phyloP scores from a whole-genome alignment of 75 land plant species.

The Cupressus sempervirens region DNA sequence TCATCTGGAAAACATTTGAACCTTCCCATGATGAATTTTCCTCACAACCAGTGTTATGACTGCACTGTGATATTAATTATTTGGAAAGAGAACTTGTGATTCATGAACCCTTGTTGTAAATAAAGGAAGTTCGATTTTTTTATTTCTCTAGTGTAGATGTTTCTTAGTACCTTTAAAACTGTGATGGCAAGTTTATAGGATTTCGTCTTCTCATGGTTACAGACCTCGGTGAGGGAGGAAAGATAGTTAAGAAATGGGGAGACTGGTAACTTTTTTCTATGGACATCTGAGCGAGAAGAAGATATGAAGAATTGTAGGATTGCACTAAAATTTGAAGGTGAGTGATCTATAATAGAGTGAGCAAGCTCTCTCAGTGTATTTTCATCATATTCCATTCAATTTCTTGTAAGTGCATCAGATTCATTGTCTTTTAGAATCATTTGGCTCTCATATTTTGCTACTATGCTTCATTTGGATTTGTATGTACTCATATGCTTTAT shows the following conservation, averaged over 20 bases:
- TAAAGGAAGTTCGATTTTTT: slow-evolving; percentile 31
- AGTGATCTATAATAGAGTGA: not conserved
- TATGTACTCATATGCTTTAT: too few relatives aligned
- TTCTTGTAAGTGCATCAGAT: too few relatives aligned
- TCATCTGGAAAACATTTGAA: slow-evolving; percentile 29
- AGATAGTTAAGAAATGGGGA: not conserved
- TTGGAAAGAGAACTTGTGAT: slow-evolving; percentile 2
- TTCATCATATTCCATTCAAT: not conserved
- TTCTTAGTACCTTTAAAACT: slow-evolving; percentile 36
- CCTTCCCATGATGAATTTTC: not conserved
- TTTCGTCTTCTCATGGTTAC: not conserved
- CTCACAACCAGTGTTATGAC: not conserved
- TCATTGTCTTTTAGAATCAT: too few relatives aligned
- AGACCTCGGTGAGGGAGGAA: not conserved
- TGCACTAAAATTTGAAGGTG: not conserved
- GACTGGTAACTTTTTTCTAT: not conserved
- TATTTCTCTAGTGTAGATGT: slow-evolving; percentile 61
- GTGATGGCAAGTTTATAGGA: not conserved
- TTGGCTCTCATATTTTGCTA: too few relatives aligned
- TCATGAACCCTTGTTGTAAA: slow-evolving; percentile 26
- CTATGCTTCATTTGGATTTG: too few relatives aligned
- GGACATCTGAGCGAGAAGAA: not conserved
- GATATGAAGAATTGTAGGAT: not conserved
- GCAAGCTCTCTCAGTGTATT: not conserved
- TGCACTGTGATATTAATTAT: not conserved